Conservation (phyloP, 2,329 filamentous ascomycete genomes). For the Drechslera avenae region DNA sequence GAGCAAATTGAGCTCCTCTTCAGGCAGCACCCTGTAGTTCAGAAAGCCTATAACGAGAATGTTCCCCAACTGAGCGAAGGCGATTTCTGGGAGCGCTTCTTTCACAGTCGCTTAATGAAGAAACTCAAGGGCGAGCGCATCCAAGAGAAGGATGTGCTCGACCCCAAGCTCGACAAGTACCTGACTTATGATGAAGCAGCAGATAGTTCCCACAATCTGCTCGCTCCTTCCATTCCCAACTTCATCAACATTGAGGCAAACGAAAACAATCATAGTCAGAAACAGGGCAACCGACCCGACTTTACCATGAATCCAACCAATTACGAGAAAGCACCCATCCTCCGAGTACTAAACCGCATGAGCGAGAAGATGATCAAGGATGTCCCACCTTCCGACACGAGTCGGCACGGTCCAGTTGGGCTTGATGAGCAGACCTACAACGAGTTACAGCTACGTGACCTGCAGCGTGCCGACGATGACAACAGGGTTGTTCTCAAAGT, state of each 20-base stretch:
- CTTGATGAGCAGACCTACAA: conserved; percentile 75
- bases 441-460: conserved; percentile 77
- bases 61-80: conserved; percentile 75
- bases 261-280: conserved; percentile 89
- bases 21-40: conserved; percentile 87
- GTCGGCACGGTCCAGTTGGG: conserved; percentile 67
- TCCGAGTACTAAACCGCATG: conserved; percentile 84
- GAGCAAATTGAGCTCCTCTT: conserved; percentile 95
- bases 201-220: conserved; percentile 49
- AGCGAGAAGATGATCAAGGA: conserved; percentile 93
- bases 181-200: conserved; percentile 71
- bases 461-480: conserved; percentile 74
- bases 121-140: conserved; percentile 89
- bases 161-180: conserved; percentile 85
- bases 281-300: conserved; percentile 85
- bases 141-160: conserved; percentile 74
- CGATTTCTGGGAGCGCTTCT: conserved; percentile 94
- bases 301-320: conserved; percentile 82
- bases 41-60: conserved; percentile 89
- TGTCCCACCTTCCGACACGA: conserved; percentile 77
- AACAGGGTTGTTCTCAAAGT: conserved; percentile 83
- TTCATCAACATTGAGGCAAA: conserved; percentile 94
- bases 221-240: conserved; percentile 74
- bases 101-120: conserved; percentile 87
- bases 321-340: conserved; percentile 80